A percentile compares a stretch with the other conserved stretches of the same genome.
These are phyloP conservation scores for Pseudevernia furfuracea DNA, from an alignment of 495 filamentous ascomycete species.

Conservation along the genomic window DNA sequence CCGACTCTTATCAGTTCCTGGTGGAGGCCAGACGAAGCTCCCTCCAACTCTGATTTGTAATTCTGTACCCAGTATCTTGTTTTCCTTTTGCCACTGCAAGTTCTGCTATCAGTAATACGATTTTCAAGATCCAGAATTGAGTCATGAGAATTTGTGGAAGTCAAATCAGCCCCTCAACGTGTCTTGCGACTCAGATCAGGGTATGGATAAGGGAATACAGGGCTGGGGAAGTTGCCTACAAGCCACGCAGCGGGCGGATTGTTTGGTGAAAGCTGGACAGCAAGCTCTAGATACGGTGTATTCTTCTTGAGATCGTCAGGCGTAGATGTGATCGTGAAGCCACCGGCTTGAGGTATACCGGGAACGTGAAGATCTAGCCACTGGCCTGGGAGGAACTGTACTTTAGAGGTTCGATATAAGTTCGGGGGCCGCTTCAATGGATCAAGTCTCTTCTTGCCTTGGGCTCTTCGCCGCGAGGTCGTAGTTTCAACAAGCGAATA, in stretches of 20 bases:
- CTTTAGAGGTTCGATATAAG: conserved; percentile 16
- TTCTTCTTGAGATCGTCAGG: conserved; percentile 17
- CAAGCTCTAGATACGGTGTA: conserved; percentile 57
- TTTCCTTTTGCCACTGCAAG: conserved; percentile 42
- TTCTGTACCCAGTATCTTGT: conserved; percentile 48
- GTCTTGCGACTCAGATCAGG: background rate
- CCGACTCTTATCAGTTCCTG: conserved; percentile 31
- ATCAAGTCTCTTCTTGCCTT: conserved; percentile 18
- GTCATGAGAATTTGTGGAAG: background rate
- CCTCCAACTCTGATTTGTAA: conserved; percentile 68
- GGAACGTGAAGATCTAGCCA: conserved; percentile 66
- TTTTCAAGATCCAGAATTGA: background rate
- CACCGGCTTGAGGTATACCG: conserved; percentile 21
- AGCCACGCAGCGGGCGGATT: conserved; percentile 73
- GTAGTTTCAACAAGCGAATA: conserved; percentile 45
- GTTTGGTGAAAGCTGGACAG: conserved; percentile 55
- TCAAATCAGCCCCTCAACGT: background rate
- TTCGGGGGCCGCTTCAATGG: conserved; percentile 2
- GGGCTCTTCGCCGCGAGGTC: conserved; percentile 24
- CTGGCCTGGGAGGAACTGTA: conserved; percentile 73
- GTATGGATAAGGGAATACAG: background rate
- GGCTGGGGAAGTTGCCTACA: background rate
- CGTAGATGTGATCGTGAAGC: conserved; percentile 29
- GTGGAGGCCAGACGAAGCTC: conserved; percentile 68
- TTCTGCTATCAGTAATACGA: background rate